A percentile compares a stretch with the other conserved stretches of the same genome.
Evolutionary conservation across 352 stramenopile species (phyloP).

Genomic region (Pythium rishiriense): DNA sequence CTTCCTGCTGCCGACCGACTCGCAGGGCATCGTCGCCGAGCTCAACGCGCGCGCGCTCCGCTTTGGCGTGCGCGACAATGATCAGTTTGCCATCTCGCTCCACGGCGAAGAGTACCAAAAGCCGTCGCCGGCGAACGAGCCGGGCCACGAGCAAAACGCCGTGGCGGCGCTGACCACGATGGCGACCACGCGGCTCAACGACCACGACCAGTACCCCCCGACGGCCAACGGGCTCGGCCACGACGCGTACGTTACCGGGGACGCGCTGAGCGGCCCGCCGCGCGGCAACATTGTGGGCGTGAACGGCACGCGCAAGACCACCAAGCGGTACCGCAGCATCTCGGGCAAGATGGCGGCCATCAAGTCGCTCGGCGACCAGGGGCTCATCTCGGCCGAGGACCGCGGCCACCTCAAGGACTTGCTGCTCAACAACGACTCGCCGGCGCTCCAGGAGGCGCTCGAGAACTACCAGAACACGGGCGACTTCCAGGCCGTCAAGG

Average conservation of each 20-base stretch:
- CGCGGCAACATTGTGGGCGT: constrained; percentile 23
- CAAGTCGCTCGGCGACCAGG: constrained; percentile 74
- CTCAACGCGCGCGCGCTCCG: constrained; percentile 72
- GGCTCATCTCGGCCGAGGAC: constrained; percentile 69
- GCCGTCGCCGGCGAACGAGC: constrained; percentile 1
- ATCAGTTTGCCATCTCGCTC: constrained; percentile 73
- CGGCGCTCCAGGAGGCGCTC: constrained; percentile 69
- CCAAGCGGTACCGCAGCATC: constrained; percentile 76
- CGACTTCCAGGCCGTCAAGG: constrained; percentile 73
- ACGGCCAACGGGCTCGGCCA: not conserved
- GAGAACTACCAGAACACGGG: constrained; percentile 79
- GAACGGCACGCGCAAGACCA: constrained; percentile 45
- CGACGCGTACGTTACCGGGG: not conserved
- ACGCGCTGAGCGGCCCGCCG: constrained; percentile 22
- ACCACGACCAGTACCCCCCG: constrained; percentile 14
- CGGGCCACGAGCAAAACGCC: constrained; percentile 1
- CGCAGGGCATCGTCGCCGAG: constrained; percentile 63
- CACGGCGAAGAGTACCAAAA: constrained; percentile 64
- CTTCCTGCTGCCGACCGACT: constrained; percentile 61
- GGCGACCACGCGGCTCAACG: constrained; percentile 18
- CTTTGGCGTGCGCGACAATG: constrained; percentile 77
- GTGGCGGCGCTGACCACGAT: constrained; percentile 21
- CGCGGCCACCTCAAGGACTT: constrained; percentile 74
- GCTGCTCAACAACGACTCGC: constrained; percentile 77
- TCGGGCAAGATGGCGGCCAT: constrained; percentile 83